Base-by-base conservation (phyloP, 352 stramenopile genomes). In the Pythium insidiosum region DNA sequence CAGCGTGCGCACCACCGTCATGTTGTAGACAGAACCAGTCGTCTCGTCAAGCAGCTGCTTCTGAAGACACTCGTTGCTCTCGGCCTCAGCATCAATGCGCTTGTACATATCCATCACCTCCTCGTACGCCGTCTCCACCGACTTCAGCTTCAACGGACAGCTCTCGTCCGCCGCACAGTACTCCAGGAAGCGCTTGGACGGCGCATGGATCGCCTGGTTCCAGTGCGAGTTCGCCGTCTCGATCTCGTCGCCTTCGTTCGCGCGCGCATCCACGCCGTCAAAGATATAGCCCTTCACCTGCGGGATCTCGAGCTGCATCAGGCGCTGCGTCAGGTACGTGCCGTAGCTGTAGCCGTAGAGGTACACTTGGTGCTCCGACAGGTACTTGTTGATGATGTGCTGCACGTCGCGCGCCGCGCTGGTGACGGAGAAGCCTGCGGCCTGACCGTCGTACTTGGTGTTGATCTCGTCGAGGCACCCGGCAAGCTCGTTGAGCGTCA, bases 281-380 rank as follows among this genome's bases (percentile, higher is more conserved):
- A 68, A 50, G 12, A 68, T 49, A 38, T 68, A 68, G 20, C 58
- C 58, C 16, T 25, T 38, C n/a, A 68, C 48, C 7, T 53, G 35
- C 18, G 42, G 42, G 5, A 50, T 23, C 5, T 56, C n/a, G 3
- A 68, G 42, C 31, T 68, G 58, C 40, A 68, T 25, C 7, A 63
- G 11, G 24, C 53, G 58, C 29, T 63, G 48, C 20, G 43, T 23
- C 1, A 68, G 23, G 46, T 35, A 63, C 49, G 58, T 68, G 41
- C 58, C 58, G 54, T 68, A 68, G 47, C 58, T 68, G 23, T 35
- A 45, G 3, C 58, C 58, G 12, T 35, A 29, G 5, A 62, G 24
- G 15, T 47, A 50, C 15, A 64, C 49, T 6, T 63, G 6, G 5
- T 59, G 41, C 12, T 58, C 45, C 10, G 20, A 12, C 6, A 57